Conservation (phyloP, 495 filamentous ascomycete genomes). For the Halenospora varia region DNA sequence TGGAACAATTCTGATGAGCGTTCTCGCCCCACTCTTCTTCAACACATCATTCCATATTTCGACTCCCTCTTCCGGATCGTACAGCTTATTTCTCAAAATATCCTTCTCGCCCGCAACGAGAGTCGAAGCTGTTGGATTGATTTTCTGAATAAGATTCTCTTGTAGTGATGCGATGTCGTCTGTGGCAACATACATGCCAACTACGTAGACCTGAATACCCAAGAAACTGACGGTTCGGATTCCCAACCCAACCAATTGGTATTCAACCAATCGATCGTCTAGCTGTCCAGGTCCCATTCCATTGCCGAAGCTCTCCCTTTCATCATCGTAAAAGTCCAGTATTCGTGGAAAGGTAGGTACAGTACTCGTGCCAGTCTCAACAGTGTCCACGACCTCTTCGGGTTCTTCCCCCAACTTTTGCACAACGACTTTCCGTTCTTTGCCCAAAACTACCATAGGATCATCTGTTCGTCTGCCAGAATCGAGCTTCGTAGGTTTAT, state of each 20-base stretch:
- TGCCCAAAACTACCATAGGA: constrained; percentile 38
- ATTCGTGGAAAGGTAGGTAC: constrained; percentile 78
- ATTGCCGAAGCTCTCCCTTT: constrained; percentile 7
- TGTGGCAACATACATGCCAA: constrained; percentile 83
- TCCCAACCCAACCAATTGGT: constrained; percentile 82
- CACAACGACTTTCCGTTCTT: constrained; percentile 51
- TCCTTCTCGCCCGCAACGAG: constrained; percentile 77
- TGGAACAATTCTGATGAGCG: constrained; percentile 74
- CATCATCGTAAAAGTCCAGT: constrained; percentile 46
- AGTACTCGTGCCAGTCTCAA: constrained; percentile 76
- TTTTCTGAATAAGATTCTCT: constrained; percentile 40
- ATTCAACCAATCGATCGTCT: constrained; percentile 48
- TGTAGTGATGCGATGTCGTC: constrained; percentile 61
- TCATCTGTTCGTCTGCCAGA: constrained; percentile 34
- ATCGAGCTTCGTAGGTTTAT: constrained; percentile 33
- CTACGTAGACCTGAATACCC: constrained; percentile 89
- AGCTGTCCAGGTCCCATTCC: constrained; percentile 20
- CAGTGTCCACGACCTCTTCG: constrained; percentile 53
- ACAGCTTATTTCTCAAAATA: constrained; percentile 58
- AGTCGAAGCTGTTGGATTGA: constrained; percentile 68
- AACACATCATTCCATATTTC: constrained; percentile 71
- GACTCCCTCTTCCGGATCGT: constrained; percentile 64
- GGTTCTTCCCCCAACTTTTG: constrained; percentile 36
- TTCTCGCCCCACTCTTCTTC: constrained; percentile 56
- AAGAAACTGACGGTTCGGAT: constrained; percentile 87